Evolutionary conservation across 148 eudicot species (phyloP), one percentile per base, ranked within the genome.

Genomic region (Heliamphora exappendiculata): DNA sequence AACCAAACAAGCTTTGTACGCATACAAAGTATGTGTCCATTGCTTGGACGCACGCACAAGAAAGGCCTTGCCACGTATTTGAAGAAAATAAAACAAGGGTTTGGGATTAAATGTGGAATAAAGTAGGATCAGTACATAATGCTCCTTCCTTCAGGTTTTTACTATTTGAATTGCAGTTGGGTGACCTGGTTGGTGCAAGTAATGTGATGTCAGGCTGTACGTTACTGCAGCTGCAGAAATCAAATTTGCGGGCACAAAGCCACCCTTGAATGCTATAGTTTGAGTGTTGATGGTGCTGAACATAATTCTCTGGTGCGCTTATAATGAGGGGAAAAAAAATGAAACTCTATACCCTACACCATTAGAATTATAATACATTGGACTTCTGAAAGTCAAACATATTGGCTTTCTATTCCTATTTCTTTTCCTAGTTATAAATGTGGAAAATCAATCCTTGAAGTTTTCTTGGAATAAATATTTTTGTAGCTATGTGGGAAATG

Each of bases 131-230:
- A 4, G 24, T 24, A 53, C 58, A 53, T n/a, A 0, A 19, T 53
- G 3, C 58, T 53, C 7, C 24, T 2, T 53, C 24, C 24, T 53
- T 53, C 20, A 24, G 24, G 58, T 3, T 53, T 53, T 41, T 39
- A 11, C 0, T n/a, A 24, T 22, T 54, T 58, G 0, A 36, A 58
- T 62, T 44, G 81, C 81, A 78, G 55, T 71, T 78, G 76, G 81
- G 76, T 76, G 71, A 78, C 72, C 39, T 72, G 53, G 75, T 72
- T 78, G 72, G 71, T 54, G 1, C 39, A 63, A 72, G 71, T 70
- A 73, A 10, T 70, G 63, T 20, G n/a, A n/a, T n/a, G n/a, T n/a
- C 81, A 78, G 28, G 44, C 55, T 49, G 81, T 73, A 78, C 72
- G 76, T 72, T 72, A 49, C 13, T 34, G 9, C 76, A 51, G 77